Conservation (phyloP, 768 basidiomycete species). For the Psilocybe azurescens region DNA sequence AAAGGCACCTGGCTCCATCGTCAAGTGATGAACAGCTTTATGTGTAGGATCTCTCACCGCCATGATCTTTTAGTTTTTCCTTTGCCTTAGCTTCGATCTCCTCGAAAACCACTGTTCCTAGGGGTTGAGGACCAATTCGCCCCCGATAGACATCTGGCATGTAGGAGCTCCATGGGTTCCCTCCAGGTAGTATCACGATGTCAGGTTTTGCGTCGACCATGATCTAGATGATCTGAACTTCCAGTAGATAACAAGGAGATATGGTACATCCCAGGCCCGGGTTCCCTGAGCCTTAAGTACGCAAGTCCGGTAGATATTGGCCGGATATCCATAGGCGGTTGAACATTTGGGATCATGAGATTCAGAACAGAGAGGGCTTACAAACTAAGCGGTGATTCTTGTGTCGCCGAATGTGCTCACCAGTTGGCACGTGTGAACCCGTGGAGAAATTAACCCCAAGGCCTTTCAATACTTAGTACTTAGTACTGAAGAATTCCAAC, state of each 20-base stretch:
- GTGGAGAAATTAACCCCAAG: neutral
- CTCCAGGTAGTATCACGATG: neutral
- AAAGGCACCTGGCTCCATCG: conserved; percentile 55
- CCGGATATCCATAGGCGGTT: conserved; percentile 3
- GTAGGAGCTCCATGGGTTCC: conserved; percentile 45
- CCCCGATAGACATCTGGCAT: conserved; percentile 44
- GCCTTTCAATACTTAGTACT: no score
- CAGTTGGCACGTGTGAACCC: neutral
- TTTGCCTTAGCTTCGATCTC: conserved; percentile 72
- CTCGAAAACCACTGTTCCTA: conserved; percentile 66
- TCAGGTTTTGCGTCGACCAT: conserved; percentile 11
- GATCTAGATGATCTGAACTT: neutral
- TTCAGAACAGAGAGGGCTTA: neutral
- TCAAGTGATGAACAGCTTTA: neutral
- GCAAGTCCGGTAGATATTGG: conserved; percentile 2
- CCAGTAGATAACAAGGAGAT: neutral
- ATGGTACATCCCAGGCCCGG: neutral
- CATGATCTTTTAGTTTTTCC: conserved; percentile 62
- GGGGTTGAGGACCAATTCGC: conserved; percentile 44
- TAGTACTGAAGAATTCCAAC: no score
- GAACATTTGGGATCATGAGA: conserved; percentile 5
- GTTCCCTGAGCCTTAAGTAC: neutral
- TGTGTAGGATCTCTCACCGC: conserved; percentile 40
- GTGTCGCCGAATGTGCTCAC: neutral
- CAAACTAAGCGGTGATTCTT: neutral